These are phyloP conservation scores for Clavaria fumosa DNA, from an alignment of 768 basidiomycete genomes.

Conservation along the genomic window DNA sequence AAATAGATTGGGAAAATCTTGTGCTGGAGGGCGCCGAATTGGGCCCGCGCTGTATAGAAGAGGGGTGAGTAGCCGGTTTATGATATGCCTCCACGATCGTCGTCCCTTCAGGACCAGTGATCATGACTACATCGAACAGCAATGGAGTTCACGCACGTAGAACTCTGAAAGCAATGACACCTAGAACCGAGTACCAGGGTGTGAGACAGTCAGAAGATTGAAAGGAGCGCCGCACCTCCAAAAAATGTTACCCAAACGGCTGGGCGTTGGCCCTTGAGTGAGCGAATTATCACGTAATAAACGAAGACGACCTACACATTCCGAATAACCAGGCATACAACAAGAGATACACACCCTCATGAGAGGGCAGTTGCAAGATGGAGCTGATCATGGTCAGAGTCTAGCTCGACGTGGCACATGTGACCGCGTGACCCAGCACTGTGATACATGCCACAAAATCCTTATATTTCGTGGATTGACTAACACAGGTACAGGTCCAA, in stretches of 20 bases:
- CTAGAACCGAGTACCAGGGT: slow-evolving; percentile 20
- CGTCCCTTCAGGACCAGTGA: slow-evolving; percentile 4
- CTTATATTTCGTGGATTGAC: no score
- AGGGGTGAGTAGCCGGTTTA: no score
- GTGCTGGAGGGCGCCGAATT: slow-evolving; percentile 63
- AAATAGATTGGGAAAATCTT: slow-evolving; percentile 68
- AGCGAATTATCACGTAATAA: neutral
- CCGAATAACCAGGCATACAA: slow-evolving; percentile 53
- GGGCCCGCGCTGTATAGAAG: slow-evolving; percentile 56
- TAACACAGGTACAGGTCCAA: no score
- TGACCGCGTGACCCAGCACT: no score
- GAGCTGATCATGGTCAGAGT: no score
- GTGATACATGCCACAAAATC: neutral
- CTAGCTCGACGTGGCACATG: no score
- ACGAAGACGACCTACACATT: slow-evolving; percentile 36
- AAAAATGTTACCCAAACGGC: slow-evolving; percentile 64
- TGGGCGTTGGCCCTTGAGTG: slow-evolving; percentile 20
- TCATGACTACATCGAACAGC: neutral
- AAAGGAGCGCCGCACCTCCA: slow-evolving; percentile 26
- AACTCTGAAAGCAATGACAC: slow-evolving; percentile 42
- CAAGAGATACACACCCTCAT: slow-evolving; percentile 32
- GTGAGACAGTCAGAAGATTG: neutral
- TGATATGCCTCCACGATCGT: no score
- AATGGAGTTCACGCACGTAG: slow-evolving; percentile 32
- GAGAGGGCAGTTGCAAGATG: slow-evolving; percentile 19